Evolutionary conservation across 2,329 filamentous ascomycete species (phyloP).

Genomic region (Sclerotinia nivalis): DNA sequence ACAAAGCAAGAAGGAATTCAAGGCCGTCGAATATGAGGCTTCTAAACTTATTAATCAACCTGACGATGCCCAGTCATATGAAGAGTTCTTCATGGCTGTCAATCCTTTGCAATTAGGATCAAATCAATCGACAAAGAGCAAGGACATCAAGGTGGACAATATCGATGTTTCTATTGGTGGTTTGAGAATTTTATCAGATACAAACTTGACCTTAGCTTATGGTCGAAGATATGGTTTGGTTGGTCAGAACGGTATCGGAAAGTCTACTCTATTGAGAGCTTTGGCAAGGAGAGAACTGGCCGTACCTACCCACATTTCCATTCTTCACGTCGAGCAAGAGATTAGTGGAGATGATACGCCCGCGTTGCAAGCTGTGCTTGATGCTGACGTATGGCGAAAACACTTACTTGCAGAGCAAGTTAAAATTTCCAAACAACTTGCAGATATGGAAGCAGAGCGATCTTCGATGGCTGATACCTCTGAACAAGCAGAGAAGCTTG

Average conservation of each 20-base stretch:
- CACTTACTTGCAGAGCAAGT: slow-evolving; percentile 87
- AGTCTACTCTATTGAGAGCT: slow-evolving; percentile 90
- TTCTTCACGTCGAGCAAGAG: slow-evolving; percentile 99
- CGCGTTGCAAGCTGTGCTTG: slow-evolving; percentile 89
- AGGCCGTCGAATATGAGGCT: slow-evolving; percentile 96
- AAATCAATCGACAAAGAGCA: slow-evolving; percentile 78
- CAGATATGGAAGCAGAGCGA: slow-evolving; percentile 75
- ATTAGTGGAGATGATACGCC: slow-evolving; percentile 95
- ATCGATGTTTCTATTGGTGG: slow-evolving; percentile 94
- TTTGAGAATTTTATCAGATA: slow-evolving; percentile 85
- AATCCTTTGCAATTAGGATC: slow-evolving; percentile 88
- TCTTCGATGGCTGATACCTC: slow-evolving; percentile 86
- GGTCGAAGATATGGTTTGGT: slow-evolving; percentile 95
- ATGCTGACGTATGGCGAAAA: slow-evolving; percentile 98
- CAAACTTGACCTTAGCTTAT: slow-evolving; percentile 85
- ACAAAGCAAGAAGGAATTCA: slow-evolving; percentile 97
- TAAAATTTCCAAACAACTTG: slow-evolving; percentile 76
- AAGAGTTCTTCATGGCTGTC: slow-evolving; percentile 99
- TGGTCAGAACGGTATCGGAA: slow-evolving; percentile 98
- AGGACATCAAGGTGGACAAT: slow-evolving; percentile 97
- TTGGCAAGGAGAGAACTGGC: slow-evolving; percentile 90
- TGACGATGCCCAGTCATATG: slow-evolving; percentile 85
- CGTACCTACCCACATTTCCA: slow-evolving; percentile 96
- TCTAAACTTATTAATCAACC: slow-evolving; percentile 83
- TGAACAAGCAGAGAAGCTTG: slow-evolving; percentile 79